Evolutionary conservation across 768 basidiomycete genomes (phyloP), one percentile per base, ranked within the genome.

Genomic region (Russula abietina): DNA sequence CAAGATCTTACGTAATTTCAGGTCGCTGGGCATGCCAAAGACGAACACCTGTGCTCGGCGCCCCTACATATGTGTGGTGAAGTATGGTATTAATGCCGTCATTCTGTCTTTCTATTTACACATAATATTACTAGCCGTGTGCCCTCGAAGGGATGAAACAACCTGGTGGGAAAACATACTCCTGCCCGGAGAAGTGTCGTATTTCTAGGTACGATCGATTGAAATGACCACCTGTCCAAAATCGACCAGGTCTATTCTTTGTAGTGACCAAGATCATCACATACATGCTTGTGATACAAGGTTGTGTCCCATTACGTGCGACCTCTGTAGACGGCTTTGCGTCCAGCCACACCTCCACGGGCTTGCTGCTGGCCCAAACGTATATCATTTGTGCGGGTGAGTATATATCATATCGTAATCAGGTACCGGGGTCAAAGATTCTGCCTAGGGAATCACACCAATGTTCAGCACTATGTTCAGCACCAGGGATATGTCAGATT

Each of bases 371-470:
- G 69, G 59, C 24, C 59, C 66, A 0, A 67, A 58, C 5, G 72
- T 74, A 0, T 61, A 78, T 30, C 84, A 86, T 73, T 76, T 86
- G 38, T 86, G 84, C 75, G 84, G 84, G 84, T 83, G 22, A 39
- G 73, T 73, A 3, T 32, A 3, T 6, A 4, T 46, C 36, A 9
- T 33, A 24, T 33, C 22, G 26, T 43, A 6, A 24, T 36, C n/a
- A 19, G 24, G 19, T 24, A 16, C 7, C 2, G 30, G 57, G 33
- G 26, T n/a, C 41, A 4, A 53, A 2, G 1, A 33, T 28, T 22
- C 26, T 4, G 22, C 46, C 5, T 51, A 86, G 84, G 2, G 79
- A 86, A 74, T 73, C 76, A 22, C 84, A 86, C 67, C 58, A 75
- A 19, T 86, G 84, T 63, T 54, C 67, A 16, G 69, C 74, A 0